These are phyloP conservation scores for Dentipellis fragilis DNA, from an alignment of 768 basidiomycete genomes.

Conservation along the genomic window DNA sequence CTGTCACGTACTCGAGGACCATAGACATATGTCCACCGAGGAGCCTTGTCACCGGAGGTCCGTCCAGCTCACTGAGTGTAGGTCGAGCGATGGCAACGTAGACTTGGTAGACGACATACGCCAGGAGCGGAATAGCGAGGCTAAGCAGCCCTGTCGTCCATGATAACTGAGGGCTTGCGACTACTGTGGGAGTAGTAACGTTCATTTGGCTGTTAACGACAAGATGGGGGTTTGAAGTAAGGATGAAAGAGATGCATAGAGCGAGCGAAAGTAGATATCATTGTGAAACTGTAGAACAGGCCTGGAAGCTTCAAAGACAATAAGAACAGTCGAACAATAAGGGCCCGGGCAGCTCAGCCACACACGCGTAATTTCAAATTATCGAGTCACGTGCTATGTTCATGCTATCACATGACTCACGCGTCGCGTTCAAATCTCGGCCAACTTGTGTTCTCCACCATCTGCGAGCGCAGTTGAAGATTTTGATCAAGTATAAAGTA, in stretches of 20 bases:
- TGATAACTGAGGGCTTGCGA: background rate
- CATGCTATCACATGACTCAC: background rate
- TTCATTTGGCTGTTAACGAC: background rate
- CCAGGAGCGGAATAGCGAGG: background rate
- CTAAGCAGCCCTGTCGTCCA: background rate
- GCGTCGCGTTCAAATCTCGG: no score
- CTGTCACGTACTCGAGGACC: constrained; percentile 3
- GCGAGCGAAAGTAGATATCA: constrained; percentile 2
- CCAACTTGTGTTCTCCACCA: no score
- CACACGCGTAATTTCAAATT: background rate
- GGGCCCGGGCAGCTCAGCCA: background rate
- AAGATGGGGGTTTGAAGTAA: background rate
- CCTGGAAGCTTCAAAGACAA: background rate
- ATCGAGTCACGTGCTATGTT: background rate
- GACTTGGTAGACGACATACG: background rate
- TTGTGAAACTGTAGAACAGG: background rate
- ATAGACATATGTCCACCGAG: constrained; percentile 5
- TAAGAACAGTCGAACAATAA: background rate
- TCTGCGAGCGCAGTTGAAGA: no score
- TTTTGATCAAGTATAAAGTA: no score
- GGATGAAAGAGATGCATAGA: background rate
- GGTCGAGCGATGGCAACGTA: background rate
- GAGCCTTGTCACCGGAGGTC: constrained; percentile 2
- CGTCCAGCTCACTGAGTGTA: background rate
- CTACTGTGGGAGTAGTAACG: background rate